Conservation (phyloP, 768 basidiomycete species). For the Serendipita vermifera region DNA sequence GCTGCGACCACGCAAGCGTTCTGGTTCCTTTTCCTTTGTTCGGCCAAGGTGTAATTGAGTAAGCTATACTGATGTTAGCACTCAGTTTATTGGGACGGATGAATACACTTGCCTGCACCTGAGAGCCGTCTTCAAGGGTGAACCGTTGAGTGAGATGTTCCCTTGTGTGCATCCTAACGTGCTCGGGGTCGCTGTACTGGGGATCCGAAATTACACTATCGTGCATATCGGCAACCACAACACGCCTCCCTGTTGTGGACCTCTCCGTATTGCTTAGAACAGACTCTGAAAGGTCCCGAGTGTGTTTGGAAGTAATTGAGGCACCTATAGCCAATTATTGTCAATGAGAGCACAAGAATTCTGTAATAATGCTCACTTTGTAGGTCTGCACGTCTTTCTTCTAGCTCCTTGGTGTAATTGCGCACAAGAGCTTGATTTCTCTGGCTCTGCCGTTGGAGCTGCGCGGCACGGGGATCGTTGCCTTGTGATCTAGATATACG, state of each 20-base stretch:
- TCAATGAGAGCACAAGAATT: no score
- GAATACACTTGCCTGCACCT: background rate
- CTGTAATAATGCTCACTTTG: background rate
- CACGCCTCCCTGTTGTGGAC: no score
- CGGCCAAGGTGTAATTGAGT: background rate
- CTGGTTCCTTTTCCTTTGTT: background rate
- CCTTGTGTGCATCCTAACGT: background rate
- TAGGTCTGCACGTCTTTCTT: conserved; percentile 10
- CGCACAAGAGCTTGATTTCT: conserved; percentile 67
- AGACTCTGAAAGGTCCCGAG: no score
- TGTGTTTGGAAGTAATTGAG: no score
- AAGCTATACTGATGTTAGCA: background rate
- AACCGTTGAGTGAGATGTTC: conserved; percentile 8
- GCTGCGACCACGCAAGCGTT: background rate
- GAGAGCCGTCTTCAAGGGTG: conserved; percentile 5
- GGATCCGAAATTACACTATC: background rate
- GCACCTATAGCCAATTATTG: no score
- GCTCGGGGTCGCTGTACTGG: background rate
- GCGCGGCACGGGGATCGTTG: conserved; percentile 55
- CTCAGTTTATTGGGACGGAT: background rate
- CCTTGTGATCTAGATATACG: conserved; percentile 43
- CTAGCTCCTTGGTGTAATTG: conserved; percentile 64
- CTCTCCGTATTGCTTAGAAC: no score
- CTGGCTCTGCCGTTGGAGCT: conserved; percentile 78
- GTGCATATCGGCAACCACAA: background rate